These are phyloP conservation scores for Candida mattraensis DNA, from an alignment of 805 yeast species.

Conservation along the genomic window DNA sequence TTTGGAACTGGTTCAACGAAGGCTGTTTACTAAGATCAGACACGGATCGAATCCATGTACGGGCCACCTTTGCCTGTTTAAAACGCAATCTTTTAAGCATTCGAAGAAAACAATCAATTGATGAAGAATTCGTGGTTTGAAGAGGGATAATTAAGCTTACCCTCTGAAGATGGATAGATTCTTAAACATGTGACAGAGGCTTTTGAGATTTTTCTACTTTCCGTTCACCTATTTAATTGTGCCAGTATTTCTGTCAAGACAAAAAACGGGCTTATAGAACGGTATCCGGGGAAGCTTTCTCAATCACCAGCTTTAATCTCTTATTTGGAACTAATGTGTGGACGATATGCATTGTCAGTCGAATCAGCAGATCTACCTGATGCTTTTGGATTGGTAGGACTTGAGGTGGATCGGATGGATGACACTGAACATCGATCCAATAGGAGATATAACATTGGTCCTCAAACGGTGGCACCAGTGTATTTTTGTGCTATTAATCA, in stretches of 20 bases:
- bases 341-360: constrained; percentile 34
- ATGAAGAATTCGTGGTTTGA: not conserved
- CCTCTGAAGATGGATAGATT: too few species aligned
- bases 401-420: constrained; percentile 27
- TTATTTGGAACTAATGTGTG: constrained; percentile 30
- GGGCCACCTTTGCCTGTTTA: too few species aligned
- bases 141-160: too few species aligned
- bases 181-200: too few species aligned
- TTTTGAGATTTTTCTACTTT: too few species aligned
- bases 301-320: not conserved
- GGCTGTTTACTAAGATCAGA: constrained; percentile 23
- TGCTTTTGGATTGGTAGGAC: constrained; percentile 33
- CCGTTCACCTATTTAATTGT: too few species aligned
- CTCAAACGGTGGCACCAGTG: constrained; percentile 52
- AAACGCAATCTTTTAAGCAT: constrained; percentile 1
- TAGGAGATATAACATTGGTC: constrained; percentile 60
- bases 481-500: constrained; percentile 25
- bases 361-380: constrained; percentile 44
- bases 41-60: too few species aligned
- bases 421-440: constrained; percentile 24
- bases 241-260: too few species aligned
- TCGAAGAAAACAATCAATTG: not conserved
- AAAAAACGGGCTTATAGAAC: not conserved
- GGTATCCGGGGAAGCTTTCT: not conserved
- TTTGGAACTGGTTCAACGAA: constrained; percentile 27